Base-by-base conservation (phyloP, 176 grass and related monocot species). In the Triticum monococcum region DNA sequence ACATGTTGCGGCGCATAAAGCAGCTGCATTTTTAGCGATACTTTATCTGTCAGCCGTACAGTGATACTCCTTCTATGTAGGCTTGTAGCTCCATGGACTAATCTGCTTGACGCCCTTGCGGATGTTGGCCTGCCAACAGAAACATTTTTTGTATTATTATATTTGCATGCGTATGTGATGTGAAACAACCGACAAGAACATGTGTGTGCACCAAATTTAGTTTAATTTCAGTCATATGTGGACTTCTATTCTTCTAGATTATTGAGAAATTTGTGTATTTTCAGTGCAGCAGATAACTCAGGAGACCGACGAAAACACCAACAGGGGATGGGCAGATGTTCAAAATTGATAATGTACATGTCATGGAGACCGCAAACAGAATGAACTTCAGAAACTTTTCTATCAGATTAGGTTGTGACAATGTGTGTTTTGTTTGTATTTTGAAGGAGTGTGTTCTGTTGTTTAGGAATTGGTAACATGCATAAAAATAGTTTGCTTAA, bases 101-200 rank as follows among this genome's bases (percentile, higher is more conserved):
- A 91, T 83, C 69, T 94, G 92, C 90, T 91, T 97, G 36, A 97
- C 43, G 59, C 87, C 87, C 75, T 85, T 83, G 81, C 89, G 80
- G 79, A 97, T 57, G 81, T 45, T 91, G 20, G 83, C 92, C 95
- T 97, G 90, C 37, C 46, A 86, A 69, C 0, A 41, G 40, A 41
- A 41, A 41, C 38, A 41, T 9, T 68, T 78, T 13, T 71, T 22
- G 11, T 5, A 11, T 72, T 23, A 72, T 36, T 36, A n/a, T 12
- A 59, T 45, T 59, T 35, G 37, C 46, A 50, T 17, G 48, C 18
- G 5, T 40, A 22, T 76, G 59, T 48, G 0, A 38, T 12, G 41
- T 32, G 5, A 72, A 83, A 45, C 0, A 22, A 64, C 1, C 50
- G 45, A 24, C 7, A 78, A 6, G 23, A 81, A 18, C 33, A 5